Evolutionary conservation across 2,329 filamentous ascomycete genomes (phyloP), one percentile per base, ranked within the genome.

Genomic region (Periconia sp.): DNA sequence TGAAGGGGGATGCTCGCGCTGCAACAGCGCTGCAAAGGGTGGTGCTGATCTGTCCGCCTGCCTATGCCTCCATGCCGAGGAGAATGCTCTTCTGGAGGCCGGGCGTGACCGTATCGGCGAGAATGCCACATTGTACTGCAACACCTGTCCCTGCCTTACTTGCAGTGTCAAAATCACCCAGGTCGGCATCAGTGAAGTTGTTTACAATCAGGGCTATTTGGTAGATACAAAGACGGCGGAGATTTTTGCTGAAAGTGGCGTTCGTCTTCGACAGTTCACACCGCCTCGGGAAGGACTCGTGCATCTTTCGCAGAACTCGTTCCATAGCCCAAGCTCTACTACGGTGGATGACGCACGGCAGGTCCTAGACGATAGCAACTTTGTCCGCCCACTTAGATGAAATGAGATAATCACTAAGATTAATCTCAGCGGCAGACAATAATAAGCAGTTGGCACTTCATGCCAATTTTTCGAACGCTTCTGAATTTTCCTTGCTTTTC

Each of bases 101-200:
- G 94, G 94, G 0, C 82, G 94, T 63, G 94, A 97, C 74, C 82
- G 94, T 53, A 91, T 99, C 62, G 81, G 91, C 18, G 88, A 91
- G 51, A 90, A 87, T 5, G 85, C 90, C 37, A 89, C 91, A 47
- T 78, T 99, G 23, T 99, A 97, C 76, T 97, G 92, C 75, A 91
- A 97, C 71, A 97, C 92, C 0, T 99, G 94, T 74, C 94, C 94
- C 3, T 99, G 94, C 72, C 79, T 99, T 73, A 99, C 94, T 2
- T 99, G 94, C 75, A 96, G 91, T 66, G 96, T 99, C 79, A 99
- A 99, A 79, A 97, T 99, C 68, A 90, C 91, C 19, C 94, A 99
- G 77, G 91, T 97, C 8, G 94, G 94, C 17, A 96, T 99, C 61
- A 86, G 85, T 41, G 94, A 99, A 79, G 94, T 99, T 14, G 92